Evolutionary conservation across 2,329 filamentous ascomycete species (phyloP), one percentile per base, ranked within the genome.

Genomic region (Orbilia oligospora): DNA sequence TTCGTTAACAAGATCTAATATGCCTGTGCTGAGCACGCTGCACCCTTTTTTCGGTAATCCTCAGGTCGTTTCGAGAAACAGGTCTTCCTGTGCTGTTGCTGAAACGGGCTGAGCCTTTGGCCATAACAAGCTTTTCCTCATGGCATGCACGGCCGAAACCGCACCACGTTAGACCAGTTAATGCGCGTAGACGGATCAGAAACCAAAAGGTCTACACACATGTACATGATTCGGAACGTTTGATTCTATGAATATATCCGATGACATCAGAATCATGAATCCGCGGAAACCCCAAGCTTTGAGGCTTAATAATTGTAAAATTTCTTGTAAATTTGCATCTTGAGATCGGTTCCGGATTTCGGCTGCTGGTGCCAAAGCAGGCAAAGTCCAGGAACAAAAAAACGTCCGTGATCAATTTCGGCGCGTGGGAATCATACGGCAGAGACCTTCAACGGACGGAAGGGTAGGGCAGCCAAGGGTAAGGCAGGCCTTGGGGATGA

Each of bases 351-450:
- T 16, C 41, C 58, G 20, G 48, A 41, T 53, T 75, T 53, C 44
- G 55, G 55, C 22, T 75, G 18, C 22, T 20, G 55, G 36, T 75
- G 22, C 71, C 64, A 41, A 75, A 68, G 18, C 53, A 41, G 64
- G 71, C 27, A 75, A 53, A 56, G 64, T 75, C 61, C 71, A 75
- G 71, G 71, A 68, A 75, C 71, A 38, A 44, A 38, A 44, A 30
- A 46, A 46, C 41, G 24, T 61, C 67, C 67, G 44, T 61, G 67
- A 51, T 38, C n/a, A 33, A 41, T 36, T 70, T 49, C 53, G 65
- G 61, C 27, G 61, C 27, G 61, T 48, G 61, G 44, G 49, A 65
- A 48, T 65, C 61, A 36, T 33, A 65, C 56, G 55, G 55, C 18
- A 44, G 36, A 61, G 55, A 61, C 55, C 63, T 67, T n/a, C 44